Conservation (phyloP, 768 basidiomycete species). For the Kockovaella imperatae region DNA sequence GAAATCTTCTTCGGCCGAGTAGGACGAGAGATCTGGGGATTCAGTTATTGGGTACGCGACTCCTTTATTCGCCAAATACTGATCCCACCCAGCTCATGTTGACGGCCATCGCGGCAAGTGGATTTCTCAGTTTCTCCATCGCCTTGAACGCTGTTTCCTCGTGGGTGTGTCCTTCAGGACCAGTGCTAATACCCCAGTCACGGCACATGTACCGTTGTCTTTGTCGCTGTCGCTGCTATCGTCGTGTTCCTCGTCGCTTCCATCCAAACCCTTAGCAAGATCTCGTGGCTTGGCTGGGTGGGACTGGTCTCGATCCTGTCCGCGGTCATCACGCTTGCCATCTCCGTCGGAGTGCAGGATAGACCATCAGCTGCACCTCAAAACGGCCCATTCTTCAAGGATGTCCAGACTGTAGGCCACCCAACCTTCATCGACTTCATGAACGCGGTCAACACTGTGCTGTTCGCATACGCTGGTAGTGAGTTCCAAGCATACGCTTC, state of each 20-base stretch:
- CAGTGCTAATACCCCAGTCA: too few species aligned
- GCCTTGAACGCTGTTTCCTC: slow-evolving; percentile 45
- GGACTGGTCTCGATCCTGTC: slow-evolving; percentile 26
- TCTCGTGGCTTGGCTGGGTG: slow-evolving; percentile 39
- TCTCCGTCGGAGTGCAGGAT: slow-evolving; percentile 25
- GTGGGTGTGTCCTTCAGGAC: too few species aligned
- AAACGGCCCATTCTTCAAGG: slow-evolving; percentile 7
- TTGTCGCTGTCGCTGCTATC: slow-evolving; percentile 39
- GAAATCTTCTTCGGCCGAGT: slow-evolving; percentile 23
- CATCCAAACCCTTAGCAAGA: slow-evolving; percentile 37
- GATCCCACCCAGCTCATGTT: slow-evolving; percentile 7
- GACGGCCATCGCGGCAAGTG: slow-evolving; percentile 32
- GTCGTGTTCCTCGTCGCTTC: slow-evolving; percentile 24
- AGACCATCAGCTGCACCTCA: slow-evolving; percentile 24
- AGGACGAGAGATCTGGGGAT: slow-evolving; percentile 25
- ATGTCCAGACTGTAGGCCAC: neutral
- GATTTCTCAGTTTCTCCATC: slow-evolving; percentile 41
- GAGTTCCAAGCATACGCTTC: neutral
- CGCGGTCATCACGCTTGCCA: slow-evolving; percentile 23
- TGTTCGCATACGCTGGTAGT: slow-evolving; percentile 39
- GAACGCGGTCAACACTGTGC: slow-evolving; percentile 39
- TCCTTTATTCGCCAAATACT: slow-evolving; percentile 19
- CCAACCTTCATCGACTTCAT: slow-evolving; percentile 34
- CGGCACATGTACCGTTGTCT: slow-evolving; percentile 45
- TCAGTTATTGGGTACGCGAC: slow-evolving; percentile 23